phyloP scores from a whole-genome alignment of 129 eudicot species.

The Glebionis coronaria region DNA sequence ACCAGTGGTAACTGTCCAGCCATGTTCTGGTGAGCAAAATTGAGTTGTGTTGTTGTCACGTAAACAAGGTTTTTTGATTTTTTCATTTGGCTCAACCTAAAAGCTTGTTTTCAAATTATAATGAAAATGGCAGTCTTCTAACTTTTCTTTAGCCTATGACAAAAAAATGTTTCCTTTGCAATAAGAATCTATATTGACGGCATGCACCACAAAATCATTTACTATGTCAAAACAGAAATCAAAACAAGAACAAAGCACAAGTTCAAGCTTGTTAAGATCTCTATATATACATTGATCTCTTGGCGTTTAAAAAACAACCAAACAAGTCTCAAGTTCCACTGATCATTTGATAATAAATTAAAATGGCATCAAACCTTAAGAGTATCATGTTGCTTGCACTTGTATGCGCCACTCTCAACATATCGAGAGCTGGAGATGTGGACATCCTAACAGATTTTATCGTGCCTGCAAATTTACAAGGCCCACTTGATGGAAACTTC shows the following conservation, averaged over 20 bases:
- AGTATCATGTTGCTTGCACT: conserved; percentile 11
- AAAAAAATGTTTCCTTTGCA: not conserved
- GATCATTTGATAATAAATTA: not conserved
- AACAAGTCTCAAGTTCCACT: not conserved
- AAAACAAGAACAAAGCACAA: not conserved
- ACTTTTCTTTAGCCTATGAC: no score
- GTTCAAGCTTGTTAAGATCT: not conserved
- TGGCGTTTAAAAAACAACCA: conserved; percentile 14
- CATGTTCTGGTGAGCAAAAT: not conserved
- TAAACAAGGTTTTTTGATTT: not conserved
- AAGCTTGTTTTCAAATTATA: no score
- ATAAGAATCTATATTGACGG: not conserved
- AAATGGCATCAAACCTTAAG: conserved; percentile 23
- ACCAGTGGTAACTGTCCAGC: not conserved
- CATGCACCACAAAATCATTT: not conserved
- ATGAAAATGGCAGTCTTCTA: no score
- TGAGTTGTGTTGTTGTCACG: not conserved
- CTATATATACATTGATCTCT: not conserved
- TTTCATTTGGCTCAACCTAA: no score
- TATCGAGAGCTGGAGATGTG: conserved; percentile 21
- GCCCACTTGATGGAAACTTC: conserved; percentile 20
- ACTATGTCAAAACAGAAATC: not conserved
- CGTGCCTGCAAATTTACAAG: not conserved
- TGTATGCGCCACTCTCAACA: conserved; percentile 11
- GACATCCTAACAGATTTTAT: conserved; percentile 25